phyloP scores from a whole-genome alignment of 208 protist species.

The Acanthamoeba culbertsoni region DNA sequence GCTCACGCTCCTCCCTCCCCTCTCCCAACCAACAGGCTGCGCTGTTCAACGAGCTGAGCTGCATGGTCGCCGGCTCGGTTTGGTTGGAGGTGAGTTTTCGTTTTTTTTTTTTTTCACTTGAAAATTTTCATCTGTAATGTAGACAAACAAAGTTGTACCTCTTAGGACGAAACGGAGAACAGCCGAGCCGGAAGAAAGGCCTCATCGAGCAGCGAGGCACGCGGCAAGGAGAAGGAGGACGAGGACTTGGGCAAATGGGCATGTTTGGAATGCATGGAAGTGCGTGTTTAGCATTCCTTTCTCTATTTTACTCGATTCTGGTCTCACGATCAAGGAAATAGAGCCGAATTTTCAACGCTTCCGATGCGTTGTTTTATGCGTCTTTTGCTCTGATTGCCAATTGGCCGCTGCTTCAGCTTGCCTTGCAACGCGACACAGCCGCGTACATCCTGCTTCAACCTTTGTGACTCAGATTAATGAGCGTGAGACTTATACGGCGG shows the following conservation, averaged over 20 bases:
- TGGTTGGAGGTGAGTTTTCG: slow-evolving; percentile 71
- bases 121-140: neutral
- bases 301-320: neutral
- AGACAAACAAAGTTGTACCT: neutral
- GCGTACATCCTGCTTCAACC: neutral
- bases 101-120: neutral
- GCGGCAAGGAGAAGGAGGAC: neutral
- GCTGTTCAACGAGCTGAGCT: slow-evolving; percentile 85
- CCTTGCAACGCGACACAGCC: slow-evolving; percentile 72
- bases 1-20: too few species aligned
- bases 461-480: neutral
- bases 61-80: slow-evolving; percentile 76
- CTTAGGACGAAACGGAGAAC: too few species aligned
- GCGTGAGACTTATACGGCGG: neutral
- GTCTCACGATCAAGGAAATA: slow-evolving; percentile 78
- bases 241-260: slow-evolving; percentile 61
- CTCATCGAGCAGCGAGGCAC: neutral
- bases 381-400: slow-evolving; percentile 75
- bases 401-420: slow-evolving; percentile 78
- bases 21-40: too few species aligned
- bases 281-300: neutral
- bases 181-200: too few species aligned
- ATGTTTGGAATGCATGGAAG: neutral
- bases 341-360: slow-evolving; percentile 84
- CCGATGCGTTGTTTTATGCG: slow-evolving; percentile 86